Evolutionary conservation across 176 grass and related monocot genomes (phyloP).

Genomic region (Avena atlantica): DNA sequence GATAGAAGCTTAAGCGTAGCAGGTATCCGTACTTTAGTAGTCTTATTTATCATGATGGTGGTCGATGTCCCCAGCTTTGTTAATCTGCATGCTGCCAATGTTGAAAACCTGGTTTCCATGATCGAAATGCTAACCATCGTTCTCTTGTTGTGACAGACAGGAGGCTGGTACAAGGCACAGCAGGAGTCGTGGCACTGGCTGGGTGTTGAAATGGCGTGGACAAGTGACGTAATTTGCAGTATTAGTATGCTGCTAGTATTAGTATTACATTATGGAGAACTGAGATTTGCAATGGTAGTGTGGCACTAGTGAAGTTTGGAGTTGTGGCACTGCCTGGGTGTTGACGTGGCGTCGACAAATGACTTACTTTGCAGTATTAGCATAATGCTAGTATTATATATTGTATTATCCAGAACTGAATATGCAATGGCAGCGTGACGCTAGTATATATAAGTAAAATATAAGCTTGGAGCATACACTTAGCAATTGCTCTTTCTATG

Average conservation of each 20-base stretch:
- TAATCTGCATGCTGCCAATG: background rate
- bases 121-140: slow-evolving; percentile 17
- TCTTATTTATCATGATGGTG: background rate
- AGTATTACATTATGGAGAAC: background rate
- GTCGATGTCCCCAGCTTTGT: background rate
- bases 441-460: background rate
- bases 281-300: background rate
- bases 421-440: background rate
- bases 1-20: background rate
- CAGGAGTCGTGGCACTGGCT: background rate
- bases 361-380: background rate
- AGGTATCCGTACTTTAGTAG: background rate
- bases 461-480: background rate
- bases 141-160: slow-evolving; percentile 26
- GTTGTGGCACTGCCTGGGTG: background rate
- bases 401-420: background rate
- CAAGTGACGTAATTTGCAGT: background rate
- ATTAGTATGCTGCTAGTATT: background rate
- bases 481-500: background rate
- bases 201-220: background rate
- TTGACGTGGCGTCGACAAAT: background rate
- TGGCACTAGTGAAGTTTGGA: background rate
- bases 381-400: background rate
- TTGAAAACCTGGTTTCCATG: background rate
- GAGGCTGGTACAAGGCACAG: background rate